Conservation (phyloP, 768 basidiomycete genomes). For the Hemileccinum impolitum region DNA sequence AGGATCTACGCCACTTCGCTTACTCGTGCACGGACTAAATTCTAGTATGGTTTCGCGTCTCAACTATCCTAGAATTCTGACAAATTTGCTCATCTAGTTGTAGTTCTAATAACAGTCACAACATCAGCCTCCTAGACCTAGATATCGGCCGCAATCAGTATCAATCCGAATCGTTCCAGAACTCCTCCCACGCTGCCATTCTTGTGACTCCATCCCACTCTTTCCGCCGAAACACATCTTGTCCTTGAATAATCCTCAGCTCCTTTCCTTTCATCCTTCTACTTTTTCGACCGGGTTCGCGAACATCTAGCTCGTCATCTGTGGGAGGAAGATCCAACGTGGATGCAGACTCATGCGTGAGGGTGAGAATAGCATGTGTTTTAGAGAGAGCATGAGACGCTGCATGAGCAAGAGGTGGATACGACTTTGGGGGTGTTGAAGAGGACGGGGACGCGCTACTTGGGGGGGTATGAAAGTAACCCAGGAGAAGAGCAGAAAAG, state of each 20-base stretch:
- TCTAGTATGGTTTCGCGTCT: too few relatives aligned
- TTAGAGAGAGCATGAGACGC: conserved; percentile 66
- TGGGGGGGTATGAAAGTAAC: conserved; percentile 54
- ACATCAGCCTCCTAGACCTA: not conserved
- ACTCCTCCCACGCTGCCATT: conserved; percentile 34
- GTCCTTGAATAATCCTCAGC: conserved; percentile 76
- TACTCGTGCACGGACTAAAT: too few relatives aligned
- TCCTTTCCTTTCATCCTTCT: conserved; percentile 84
- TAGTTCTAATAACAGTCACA: not conserved
- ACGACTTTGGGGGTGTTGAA: conserved; percentile 5
- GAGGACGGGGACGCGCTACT: not conserved
- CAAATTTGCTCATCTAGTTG: too few relatives aligned
- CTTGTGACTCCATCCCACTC: conserved; percentile 30
- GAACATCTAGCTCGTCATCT: conserved; percentile 74
- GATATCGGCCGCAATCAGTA: not conserved
- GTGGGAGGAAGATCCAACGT: conserved; percentile 51
- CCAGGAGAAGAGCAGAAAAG: conserved; percentile 89
- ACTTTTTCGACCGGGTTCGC: conserved; percentile 58
- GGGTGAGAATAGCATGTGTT: conserved; percentile 66
- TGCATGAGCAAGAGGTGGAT: conserved; percentile 36
- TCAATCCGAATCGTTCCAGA: conserved; percentile 27
- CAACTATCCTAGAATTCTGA: too few relatives aligned
- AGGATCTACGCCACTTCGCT: too few relatives aligned
- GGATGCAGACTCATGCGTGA: conserved; percentile 58
- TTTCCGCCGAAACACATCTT: conserved; percentile 57